Evolutionary conservation across 1,284 basidiomycete genomes (phyloP).

Genomic region (Austroboletus rostrupii): DNA sequence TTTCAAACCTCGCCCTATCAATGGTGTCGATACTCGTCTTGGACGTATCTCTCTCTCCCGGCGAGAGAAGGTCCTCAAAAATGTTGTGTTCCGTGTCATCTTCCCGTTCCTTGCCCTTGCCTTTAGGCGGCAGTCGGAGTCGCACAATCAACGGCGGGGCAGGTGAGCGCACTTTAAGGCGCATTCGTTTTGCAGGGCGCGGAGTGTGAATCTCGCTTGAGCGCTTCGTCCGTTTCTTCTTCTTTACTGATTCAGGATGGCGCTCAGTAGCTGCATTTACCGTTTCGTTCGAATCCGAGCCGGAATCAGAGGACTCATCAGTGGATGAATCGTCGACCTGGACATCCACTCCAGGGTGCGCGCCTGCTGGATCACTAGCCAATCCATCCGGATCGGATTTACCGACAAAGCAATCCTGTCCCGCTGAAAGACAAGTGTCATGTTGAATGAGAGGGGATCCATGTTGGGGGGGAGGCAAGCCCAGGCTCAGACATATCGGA

Average conservation of each 20-base stretch:
- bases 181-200: slow-evolving; percentile 38
- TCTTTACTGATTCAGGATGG: slow-evolving; percentile 25
- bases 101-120: slow-evolving; percentile 62
- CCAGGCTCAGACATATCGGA: slow-evolving; percentile 50
- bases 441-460: slow-evolving; percentile 16
- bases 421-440: slow-evolving; percentile 1
- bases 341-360: slow-evolving; percentile 19
- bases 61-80: slow-evolving; percentile 77
- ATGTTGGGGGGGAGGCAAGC: slow-evolving; percentile 18
- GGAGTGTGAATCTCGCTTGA: slow-evolving; percentile 19
- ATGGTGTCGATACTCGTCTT: slow-evolving; percentile 63
- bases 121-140: slow-evolving; percentile 50
- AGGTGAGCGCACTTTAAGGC: slow-evolving; percentile 36
- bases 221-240: slow-evolving; percentile 27
- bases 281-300: slow-evolving; percentile 30
- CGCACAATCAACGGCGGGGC: slow-evolving; percentile 42
- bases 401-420: slow-evolving; percentile 2
- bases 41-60: slow-evolving; percentile 71
- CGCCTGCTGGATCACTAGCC: slow-evolving; percentile 1
- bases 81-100: slow-evolving; percentile 56
- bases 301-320: slow-evolving; percentile 30
- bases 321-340: slow-evolving; percentile 20
- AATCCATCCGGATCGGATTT: slow-evolving; percentile 8
- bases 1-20: slow-evolving; percentile 79
- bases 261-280: slow-evolving; percentile 9